phyloP scores from a whole-genome alignment of 1,284 basidiomycete species.

The Malassezia brasiliensis region DNA sequence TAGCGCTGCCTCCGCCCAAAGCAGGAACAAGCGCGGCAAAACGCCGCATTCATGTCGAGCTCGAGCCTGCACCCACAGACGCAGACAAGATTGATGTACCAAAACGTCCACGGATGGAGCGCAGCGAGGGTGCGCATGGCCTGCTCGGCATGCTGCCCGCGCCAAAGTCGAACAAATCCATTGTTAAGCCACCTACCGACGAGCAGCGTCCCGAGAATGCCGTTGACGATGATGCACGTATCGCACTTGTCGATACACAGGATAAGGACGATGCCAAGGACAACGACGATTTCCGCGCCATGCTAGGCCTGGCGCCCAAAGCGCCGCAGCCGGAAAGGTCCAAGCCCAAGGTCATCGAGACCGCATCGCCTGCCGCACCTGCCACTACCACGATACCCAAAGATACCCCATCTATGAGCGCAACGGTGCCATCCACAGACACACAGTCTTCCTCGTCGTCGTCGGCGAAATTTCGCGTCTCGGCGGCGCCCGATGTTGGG shows the following conservation, averaged over 20 bases:
- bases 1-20: slow-evolving; percentile 14
- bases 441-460: too few relatives aligned
- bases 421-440: not conserved
- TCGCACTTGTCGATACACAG: not conserved
- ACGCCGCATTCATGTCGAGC: slow-evolving; percentile 11
- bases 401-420: not conserved
- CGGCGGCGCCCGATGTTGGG: slow-evolving; percentile 29
- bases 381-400: not conserved
- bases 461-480: slow-evolving; percentile 14
- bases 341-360: not conserved
- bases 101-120: not conserved
- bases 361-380: not conserved
- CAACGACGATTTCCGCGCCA: slow-evolving; percentile 44
- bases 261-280: slow-evolving; percentile 24
- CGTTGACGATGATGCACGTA: slow-evolving; percentile 4
- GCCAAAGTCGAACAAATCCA: slow-evolving; percentile 24
- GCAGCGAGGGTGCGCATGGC: slow-evolving; percentile 11
- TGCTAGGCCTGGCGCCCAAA: slow-evolving; percentile 38
- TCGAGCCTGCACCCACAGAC: not conserved
- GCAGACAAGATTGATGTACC: not conserved
- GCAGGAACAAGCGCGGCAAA: not conserved
- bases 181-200: slow-evolving; percentile 18
- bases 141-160: slow-evolving; percentile 42
- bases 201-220: slow-evolving; percentile 16
- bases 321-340: not conserved